These are phyloP conservation scores for Mycena filopes DNA, from an alignment of 768 basidiomycete species.

Conservation along the genomic window DNA sequence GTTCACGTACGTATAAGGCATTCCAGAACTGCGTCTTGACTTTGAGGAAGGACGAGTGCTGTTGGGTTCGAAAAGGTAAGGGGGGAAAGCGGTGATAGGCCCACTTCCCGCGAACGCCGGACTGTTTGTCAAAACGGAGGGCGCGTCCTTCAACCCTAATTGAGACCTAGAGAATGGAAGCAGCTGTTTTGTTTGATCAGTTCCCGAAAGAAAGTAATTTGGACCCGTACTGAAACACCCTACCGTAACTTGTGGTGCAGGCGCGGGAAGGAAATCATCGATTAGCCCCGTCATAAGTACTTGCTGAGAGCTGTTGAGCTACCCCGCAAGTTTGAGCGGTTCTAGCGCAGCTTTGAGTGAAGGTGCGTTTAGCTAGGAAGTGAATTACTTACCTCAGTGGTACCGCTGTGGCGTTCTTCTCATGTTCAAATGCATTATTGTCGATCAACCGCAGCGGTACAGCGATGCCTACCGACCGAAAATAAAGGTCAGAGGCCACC, in stretches of 20 bases:
- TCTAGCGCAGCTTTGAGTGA: too few species aligned
- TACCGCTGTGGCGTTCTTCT: not conserved
- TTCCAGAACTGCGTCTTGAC: conserved; percentile 21
- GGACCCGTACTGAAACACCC: not conserved
- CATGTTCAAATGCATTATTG: not conserved
- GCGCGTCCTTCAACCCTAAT: not conserved
- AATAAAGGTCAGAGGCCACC: too few species aligned
- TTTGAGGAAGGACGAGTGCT: conserved; percentile 6
- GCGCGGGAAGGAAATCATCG: too few species aligned
- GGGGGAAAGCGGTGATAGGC: conserved; percentile 18
- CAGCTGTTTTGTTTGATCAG: not conserved
- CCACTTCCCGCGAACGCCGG: conserved; percentile 12
- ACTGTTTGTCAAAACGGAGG: conserved; percentile 8
- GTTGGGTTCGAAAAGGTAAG: conserved; percentile 23
- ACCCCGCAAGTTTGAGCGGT: too few species aligned
- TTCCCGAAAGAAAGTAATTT: not conserved
- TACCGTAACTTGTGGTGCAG: too few species aligned
- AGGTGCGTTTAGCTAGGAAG: too few species aligned
- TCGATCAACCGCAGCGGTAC: not conserved
- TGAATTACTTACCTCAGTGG: too few species aligned
- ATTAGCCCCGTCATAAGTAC: too few species aligned
- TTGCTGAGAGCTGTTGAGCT: too few species aligned
- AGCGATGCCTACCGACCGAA: too few species aligned
- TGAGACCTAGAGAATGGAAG: conserved; percentile 12
- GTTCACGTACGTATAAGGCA: conserved; percentile 24